These are phyloP conservation scores for Pythium phragmiticola DNA, from an alignment of 352 stramenopile genomes.

Conservation along the genomic window DNA sequence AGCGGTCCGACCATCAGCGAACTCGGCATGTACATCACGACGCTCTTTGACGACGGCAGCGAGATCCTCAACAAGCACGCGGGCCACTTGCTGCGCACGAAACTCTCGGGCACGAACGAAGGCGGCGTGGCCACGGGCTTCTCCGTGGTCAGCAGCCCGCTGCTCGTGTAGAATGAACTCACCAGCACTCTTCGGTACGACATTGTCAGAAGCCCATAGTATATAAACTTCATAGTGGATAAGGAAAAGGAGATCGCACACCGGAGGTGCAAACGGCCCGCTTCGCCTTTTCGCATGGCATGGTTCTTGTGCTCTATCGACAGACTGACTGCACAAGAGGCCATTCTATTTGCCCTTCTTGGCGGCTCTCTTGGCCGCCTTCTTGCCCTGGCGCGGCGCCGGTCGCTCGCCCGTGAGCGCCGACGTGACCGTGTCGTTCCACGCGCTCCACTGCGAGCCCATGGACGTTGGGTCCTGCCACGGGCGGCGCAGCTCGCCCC, in stretches of 20 bases:
- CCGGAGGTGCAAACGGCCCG: no score
- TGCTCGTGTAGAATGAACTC: conserved; percentile 55
- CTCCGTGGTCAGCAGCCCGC: conserved; percentile 90
- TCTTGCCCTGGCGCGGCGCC: conserved; percentile 55
- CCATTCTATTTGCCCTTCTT: conserved; percentile 52
- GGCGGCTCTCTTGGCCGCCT: conserved; percentile 61
- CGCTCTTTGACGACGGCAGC: conserved; percentile 70
- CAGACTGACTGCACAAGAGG: no score
- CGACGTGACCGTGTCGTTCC: conserved; percentile 79
- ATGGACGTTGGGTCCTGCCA: conserved; percentile 68
- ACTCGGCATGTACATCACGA: conserved; percentile 93
- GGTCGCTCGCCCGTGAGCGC: conserved; percentile 53
- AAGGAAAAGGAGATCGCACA: background rate
- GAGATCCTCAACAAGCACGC: conserved; percentile 93
- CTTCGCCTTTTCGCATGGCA: no score
- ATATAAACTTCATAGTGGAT: background rate
- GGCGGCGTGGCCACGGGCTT: conserved; percentile 95
- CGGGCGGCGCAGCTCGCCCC: conserved; percentile 74
- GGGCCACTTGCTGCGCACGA: conserved; percentile 96
- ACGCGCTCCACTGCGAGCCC: conserved; percentile 65
- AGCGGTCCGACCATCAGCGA: conserved; percentile 78
- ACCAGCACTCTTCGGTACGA: no score
- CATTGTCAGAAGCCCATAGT: background rate
- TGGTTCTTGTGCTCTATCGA: no score
- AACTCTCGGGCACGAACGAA: conserved; percentile 95